Percentiles rank a stretch among this genome's conserved stretches.
Conservation (phyloP, 73 alveolate genomes). For the Durusdinium trenchii region DNA sequence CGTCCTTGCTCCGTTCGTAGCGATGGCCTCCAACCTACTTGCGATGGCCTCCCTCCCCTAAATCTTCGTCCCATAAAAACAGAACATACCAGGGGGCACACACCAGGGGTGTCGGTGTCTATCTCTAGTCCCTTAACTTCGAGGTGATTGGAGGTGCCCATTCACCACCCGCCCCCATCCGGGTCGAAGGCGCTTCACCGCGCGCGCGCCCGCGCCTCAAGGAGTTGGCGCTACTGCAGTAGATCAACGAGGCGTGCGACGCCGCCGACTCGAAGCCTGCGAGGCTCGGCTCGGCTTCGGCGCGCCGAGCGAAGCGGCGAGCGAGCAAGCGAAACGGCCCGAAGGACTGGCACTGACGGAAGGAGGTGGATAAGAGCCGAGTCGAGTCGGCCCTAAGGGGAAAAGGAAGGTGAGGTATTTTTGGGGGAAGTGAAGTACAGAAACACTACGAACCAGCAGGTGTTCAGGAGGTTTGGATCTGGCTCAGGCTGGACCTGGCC, state of each 20-base stretch:
- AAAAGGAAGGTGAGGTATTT: not conserved
- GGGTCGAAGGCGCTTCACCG: too few relatives aligned
- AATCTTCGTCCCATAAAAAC: too few relatives aligned
- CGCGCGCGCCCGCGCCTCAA: too few relatives aligned
- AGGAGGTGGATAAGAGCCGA: not conserved
- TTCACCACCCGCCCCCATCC: too few relatives aligned
- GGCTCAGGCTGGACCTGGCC: too few relatives aligned
- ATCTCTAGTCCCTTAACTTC: too few relatives aligned
- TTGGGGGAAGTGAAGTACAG: not conserved
- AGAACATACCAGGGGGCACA: too few relatives aligned
- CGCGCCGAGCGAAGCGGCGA: not conserved
- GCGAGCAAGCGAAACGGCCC: not conserved
- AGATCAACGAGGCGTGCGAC: conserved; percentile 81
- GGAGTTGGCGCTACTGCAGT: conserved; percentile 87
- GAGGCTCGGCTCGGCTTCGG: not conserved
- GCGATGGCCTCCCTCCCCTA: too few relatives aligned
- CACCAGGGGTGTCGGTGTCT: too few relatives aligned
- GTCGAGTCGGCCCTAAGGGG: not conserved
- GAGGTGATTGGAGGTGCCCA: too few relatives aligned
- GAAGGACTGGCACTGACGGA: not conserved
- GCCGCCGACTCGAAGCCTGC: conserved; percentile 86
- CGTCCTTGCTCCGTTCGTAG: too few relatives aligned
- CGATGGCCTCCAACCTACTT: too few relatives aligned
- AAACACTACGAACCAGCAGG: not conserved
- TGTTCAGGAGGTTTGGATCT: not conserved